These are phyloP conservation scores for Chaetomium sp. DNA, from an alignment of 2,329 filamentous ascomycete genomes.

Conservation along the genomic window DNA sequence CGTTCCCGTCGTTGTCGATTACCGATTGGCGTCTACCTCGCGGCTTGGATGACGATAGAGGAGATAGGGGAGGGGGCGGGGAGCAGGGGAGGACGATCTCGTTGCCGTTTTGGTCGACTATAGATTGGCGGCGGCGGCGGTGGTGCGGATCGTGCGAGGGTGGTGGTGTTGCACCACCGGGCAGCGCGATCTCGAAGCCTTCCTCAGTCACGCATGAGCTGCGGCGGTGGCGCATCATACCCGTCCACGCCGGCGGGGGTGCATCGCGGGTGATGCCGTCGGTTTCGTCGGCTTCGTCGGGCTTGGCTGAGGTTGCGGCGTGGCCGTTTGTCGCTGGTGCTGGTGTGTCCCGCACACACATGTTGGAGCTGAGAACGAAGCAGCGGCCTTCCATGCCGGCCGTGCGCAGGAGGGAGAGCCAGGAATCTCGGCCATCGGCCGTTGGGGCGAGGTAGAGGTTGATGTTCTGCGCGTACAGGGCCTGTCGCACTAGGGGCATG, in stretches of 20 bases:
- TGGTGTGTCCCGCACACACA: conserved; percentile 64
- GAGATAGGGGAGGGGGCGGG: neutral
- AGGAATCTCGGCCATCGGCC: conserved; percentile 80
- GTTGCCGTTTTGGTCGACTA: conserved; percentile 55
- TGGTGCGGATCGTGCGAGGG: conserved; percentile 16
- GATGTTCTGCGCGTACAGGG: conserved; percentile 85
- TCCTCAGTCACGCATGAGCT: conserved; percentile 51
- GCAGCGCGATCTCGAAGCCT: conserved; percentile 27
- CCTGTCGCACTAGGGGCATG: conserved; percentile 85
- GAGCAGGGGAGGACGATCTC: conserved; percentile 42
- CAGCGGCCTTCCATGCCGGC: conserved; percentile 79
- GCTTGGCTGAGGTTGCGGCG: neutral
- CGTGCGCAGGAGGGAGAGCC: conserved; percentile 80
- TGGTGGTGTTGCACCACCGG: neutral
- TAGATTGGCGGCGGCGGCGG: conserved; percentile 44
- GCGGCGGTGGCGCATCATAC: conserved; percentile 35
- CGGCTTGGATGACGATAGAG: neutral
- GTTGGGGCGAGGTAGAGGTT: conserved; percentile 91
- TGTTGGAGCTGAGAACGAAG: conserved; percentile 84
- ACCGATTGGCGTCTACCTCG: conserved; percentile 44
- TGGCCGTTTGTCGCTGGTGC: conserved; percentile 15
- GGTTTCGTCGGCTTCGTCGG: conserved; percentile 4
- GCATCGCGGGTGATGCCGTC: conserved; percentile 37
- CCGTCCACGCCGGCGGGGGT: conserved; percentile 31
- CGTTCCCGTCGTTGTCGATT: conserved; percentile 54